Evolutionary conservation across 345 rosid genomes (phyloP), one percentile per base, ranked within the genome.

Genomic region (Populus davidiana): DNA sequence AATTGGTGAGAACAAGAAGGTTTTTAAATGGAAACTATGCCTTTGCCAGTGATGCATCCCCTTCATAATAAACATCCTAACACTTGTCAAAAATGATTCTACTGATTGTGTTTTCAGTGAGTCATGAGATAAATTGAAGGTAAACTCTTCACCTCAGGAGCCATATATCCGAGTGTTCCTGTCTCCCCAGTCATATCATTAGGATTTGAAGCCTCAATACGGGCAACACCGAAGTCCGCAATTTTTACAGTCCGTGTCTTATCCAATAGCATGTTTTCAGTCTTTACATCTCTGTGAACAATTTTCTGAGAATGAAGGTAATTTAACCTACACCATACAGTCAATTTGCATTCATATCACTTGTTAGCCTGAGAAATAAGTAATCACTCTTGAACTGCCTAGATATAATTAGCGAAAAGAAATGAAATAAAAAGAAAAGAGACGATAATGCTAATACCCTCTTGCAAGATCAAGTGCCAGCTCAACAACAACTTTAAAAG

Each of bases 131-230:
- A 56, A 10, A 59, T 6, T 17, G 38, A 67, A 72, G 76, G 31
- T 44, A 62, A 31, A n/a, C 1, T 75, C 33, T 43, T 52, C 88
- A 96, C 99, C 99, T 96, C 99, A 35, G 99, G 98, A 81, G 99
- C 99, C 99, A 96, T 96, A 85, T 96, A 96, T 70, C 99, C 99
- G 54, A 96, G 94, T 47, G 99, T 96, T 67, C 99, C 99, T 36
- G 99, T 96, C 86, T 96, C 99, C 76, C 99, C 99, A 21, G 99
- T 96, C 99, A 96, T 96, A 81, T 96, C 99, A 82, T 89, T 94
- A 69, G 99, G 97, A 86, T 96, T 96, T 67, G 99, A 96, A 66
- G 98, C 99, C 84, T 96, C 99, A 43, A 96, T 97, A 66, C 99
- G 94, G 44, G 98, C 99, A 77, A 96, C 99, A 75, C 99, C 99